Base-by-base conservation (phyloP, 306 rosid species). In the Carpinus fangiana region DNA sequence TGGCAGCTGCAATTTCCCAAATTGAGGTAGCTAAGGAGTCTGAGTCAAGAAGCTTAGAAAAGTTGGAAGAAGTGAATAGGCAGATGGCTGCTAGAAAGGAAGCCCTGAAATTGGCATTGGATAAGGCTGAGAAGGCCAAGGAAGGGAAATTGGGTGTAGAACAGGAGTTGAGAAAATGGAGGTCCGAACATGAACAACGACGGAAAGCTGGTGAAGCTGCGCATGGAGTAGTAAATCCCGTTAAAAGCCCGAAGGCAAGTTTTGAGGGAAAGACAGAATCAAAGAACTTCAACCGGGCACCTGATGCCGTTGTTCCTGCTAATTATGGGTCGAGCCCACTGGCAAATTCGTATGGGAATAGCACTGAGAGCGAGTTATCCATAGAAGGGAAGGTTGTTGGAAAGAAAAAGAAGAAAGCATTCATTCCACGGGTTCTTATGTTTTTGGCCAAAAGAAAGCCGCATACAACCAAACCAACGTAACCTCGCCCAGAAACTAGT, bases 101-200 rank as follows among this genome's bases (percentile, higher is more conserved):
- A 82, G 89, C 90, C 54, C 85, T 96, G 73, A 90, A 81, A 78
- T 26, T 82, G 9, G 99, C 99, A 36, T 85, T 93, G 98, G 94
- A 89, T 46, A 96, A 81, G 71, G 99, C 98, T 61, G 99, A 96
- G 90, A 93, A 87, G 82, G 98, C 99, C 78, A 91, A 91, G 87
- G 98, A 93, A 88, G 99, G 98, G 74, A 96, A 96, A 82, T 83
- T 96, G 86, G 98, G 92, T 20, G 97, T 87, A 57, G 99, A 96
- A 81, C 99, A 96, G 77, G 96, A 96, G 87, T 70, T 96, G 72
- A 88, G 99, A 82, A 93, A 78, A 80, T 96, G 99, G 99, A 89
- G 99, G 85, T 89, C 99, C 41, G 99, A 96, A 70, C 86, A 86
- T 21, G 98, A 91, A 88, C 97, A 89, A 78, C 82, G 86, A 48